phyloP scores from a whole-genome alignment of 2,329 filamentous ascomycete genomes.

The Cladosporium sp. region DNA sequence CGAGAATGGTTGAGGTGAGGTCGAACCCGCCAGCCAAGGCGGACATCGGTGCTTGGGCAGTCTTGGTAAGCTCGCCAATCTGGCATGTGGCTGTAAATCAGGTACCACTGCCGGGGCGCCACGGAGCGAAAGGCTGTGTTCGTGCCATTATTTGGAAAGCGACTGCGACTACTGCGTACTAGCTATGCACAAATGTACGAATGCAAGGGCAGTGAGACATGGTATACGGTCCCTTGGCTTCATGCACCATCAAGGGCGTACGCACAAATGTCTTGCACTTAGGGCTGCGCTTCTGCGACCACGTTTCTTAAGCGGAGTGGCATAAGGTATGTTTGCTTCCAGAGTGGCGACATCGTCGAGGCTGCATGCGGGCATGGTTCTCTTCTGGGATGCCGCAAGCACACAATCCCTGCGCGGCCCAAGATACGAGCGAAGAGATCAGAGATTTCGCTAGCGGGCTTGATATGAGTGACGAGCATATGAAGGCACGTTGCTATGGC shows the following conservation, averaged over 20 bases:
- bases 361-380: neutral
- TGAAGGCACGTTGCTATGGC: conserved; percentile 6
- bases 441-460: neutral
- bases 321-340: neutral
- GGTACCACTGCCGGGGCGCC: neutral
- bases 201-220: conserved; percentile 6
- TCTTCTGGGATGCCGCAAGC: neutral
- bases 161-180: neutral
- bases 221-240: neutral
- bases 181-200: neutral
- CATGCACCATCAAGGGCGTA: neutral
- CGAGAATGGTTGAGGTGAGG: conserved; percentile 4
- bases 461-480: neutral
- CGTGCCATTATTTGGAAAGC: neutral
- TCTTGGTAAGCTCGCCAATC: conserved; percentile 1
- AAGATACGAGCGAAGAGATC: neutral
- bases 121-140: neutral
- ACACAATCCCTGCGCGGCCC: neutral
- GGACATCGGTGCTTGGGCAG: conserved; percentile 4
- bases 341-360: neutral
- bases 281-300: neutral
- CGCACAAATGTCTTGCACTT: conserved; percentile 1
- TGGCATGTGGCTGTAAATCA: neutral
- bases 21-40: neutral
- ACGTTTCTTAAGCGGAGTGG: neutral